Base-by-base conservation (phyloP, 345 rosid species). In the Eucalyptus marginata region DNA sequence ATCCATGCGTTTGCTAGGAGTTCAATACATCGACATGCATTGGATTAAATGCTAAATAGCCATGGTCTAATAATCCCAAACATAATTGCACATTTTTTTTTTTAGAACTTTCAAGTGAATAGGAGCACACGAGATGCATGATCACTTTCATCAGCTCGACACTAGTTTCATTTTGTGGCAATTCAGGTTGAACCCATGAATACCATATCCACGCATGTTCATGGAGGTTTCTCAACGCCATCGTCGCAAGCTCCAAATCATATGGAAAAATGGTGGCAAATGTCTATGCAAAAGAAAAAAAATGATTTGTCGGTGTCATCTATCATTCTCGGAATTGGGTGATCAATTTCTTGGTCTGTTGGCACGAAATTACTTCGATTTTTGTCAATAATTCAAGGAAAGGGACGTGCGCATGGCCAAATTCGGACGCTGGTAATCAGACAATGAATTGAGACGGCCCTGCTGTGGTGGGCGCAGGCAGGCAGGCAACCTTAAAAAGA, bases 11-110 rank as follows among this genome's bases (percentile, higher is more conserved):
- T n/a, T 8, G 10, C 36, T n/a, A 64, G 18, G 4, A 64, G 76
- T 64, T 64, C 76, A n/a, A 64, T 0, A 1, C 40, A n/a, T 1
- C 1, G 6, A 64, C 20, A n/a, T n/a, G 40, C 11, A 14, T 20
- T 31, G 10, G 10, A 64, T 64, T 64, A 27, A 64, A 64, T 64
- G 20, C 36, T n/a, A 14, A 8, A 64, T 7, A n/a, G 33, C 10
- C 20, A 15, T 7, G 76, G 36, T n/a, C 20, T n/a, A 64, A 64
- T n/a, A 15, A 7, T n/a, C 40, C 14, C 76, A 64, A 64, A n/a
- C 76, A n/a, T 14, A 8, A 14, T 16, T 5, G 40, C 40, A 18
- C 58, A 7, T 7, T 1, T 18, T 52, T 8, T 8, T 4, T 9
- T 24, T 24, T 24, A 9, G 27, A 20, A 56, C 62, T 56, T 56